Evolutionary conservation across 1,284 basidiomycete genomes (phyloP), one percentile per base, ranked within the genome.

Genomic region (Puccinia coronata): DNA sequence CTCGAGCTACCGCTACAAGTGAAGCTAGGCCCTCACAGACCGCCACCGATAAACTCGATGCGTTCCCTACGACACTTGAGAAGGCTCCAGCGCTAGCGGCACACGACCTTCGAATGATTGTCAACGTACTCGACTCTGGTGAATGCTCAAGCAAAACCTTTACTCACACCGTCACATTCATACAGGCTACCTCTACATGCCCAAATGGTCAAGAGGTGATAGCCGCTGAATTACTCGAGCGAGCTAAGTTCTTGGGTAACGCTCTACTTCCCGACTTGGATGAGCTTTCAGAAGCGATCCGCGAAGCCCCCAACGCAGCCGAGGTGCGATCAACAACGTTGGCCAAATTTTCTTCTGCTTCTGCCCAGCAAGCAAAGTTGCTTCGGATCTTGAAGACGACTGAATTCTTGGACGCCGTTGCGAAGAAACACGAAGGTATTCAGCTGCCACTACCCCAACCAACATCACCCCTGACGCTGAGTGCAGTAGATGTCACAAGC

Each of bases 101-200:
- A 71, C 86, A 90, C 3, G 91, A 92, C 41, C 89, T 98, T 28
- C 91, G 93, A 55, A 90, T 95, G 57, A 93, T 98, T 82, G 93
- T 97, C 85, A 97, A 98, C 86, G 93, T 97, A 83, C 88, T 98
- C 80, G 96, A 95, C 28, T 89, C 92, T 31, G 95, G 96, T 67
- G 95, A 98, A 88, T 97, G 95, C 86, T 94, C 94, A n/a, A 93
- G 92, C 73, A 90, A 92, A 69, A 96, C 94, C 18, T 98, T 98
- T 89, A 92, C 94, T 83, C 92, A 95, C 84, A 95, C 93, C 57
- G 88, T 97, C 51, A 89, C 91, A 18, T 90, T 96, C 57, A 96
- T 98, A 82, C 94, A 96, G 86, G 91, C 97, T 85, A 88, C 97
- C 31, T 95, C 94, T 0, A 90, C 90, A 85, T 90, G 97, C 82